A percentile compares a stretch with the other conserved stretches of the same genome.
Evolutionary conservation across 1,284 basidiomycete genomes (phyloP).

Genomic region (Moesziomyces parantarcticus): DNA sequence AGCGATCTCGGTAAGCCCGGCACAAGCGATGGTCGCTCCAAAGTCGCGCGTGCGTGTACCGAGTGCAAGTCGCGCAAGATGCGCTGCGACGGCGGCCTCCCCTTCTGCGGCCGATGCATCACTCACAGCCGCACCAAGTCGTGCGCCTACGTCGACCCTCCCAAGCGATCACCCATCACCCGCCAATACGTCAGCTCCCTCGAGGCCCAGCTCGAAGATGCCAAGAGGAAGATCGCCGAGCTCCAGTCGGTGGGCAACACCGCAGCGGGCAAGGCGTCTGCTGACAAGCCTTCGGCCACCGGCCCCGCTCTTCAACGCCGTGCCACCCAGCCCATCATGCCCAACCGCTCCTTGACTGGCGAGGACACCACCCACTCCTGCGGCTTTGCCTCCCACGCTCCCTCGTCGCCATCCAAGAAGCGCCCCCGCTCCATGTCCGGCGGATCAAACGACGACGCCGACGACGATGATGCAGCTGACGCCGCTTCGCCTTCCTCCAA

Average conservation of each 20-base stretch:
- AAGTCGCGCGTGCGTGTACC: constrained; percentile 49
- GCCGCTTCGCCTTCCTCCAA: constrained; percentile 4
- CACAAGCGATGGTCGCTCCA: constrained; percentile 46
- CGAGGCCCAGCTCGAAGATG: constrained; percentile 46
- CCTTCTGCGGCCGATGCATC: constrained; percentile 52
- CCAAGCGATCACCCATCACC: constrained; percentile 52
- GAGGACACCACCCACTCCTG: constrained; percentile 20
- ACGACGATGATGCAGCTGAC: constrained; percentile 4
- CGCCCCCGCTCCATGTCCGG: constrained; percentile 26
- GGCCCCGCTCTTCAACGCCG: constrained; percentile 17
- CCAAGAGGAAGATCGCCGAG: constrained; percentile 38
- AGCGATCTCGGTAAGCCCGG: constrained; percentile 43
- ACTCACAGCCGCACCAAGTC: constrained; percentile 53
- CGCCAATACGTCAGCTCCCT: constrained; percentile 51
- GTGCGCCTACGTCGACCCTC: constrained; percentile 52
- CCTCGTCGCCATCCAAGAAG: constrained; percentile 33
- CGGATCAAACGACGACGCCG: constrained; percentile 12
- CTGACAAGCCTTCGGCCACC: constrained; percentile 15
- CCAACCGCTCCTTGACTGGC: constrained; percentile 48
- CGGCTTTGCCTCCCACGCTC: constrained; percentile 6
- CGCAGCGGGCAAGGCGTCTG: constrained; percentile 2
- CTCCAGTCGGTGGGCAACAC: constrained; percentile 17
- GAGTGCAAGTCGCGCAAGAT: constrained; percentile 55
- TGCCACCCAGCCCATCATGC: constrained; percentile 27
- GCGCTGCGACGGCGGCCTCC: constrained; percentile 54